Percentiles rank a stretch among this genome's conserved stretches.
Conservation (phyloP, 2,329 filamentous ascomycete genomes). For the Eurotiales sp. region DNA sequence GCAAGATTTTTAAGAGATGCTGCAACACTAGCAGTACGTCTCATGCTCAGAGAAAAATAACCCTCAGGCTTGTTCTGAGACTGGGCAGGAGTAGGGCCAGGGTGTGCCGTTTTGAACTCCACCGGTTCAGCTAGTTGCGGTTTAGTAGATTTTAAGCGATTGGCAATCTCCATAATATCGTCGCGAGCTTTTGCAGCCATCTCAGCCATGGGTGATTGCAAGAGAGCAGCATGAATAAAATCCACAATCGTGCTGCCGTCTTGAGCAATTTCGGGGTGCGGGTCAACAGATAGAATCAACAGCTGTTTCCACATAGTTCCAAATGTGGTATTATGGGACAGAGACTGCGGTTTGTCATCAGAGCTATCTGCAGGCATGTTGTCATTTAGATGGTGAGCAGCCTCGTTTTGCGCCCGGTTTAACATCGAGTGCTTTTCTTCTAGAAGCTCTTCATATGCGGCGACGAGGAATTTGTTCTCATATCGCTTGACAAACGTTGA, state of each 20-base stretch:
- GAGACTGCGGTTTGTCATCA: slow-evolving; percentile 26
- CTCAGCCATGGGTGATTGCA: slow-evolving; percentile 71
- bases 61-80: slow-evolving; percentile 54
- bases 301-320: slow-evolving; percentile 93
- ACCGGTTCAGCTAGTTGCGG: slow-evolving; percentile 34
- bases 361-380: slow-evolving; percentile 21
- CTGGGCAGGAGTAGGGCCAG: slow-evolving; percentile 47
- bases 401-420: slow-evolving; percentile 45
- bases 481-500: slow-evolving; percentile 88
- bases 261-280: slow-evolving; percentile 86
- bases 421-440: slow-evolving; percentile 73
- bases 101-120: slow-evolving; percentile 33
- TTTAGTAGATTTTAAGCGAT: slow-evolving; percentile 31
- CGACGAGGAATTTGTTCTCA: slow-evolving; percentile 85
- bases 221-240: slow-evolving; percentile 71
- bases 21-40: slow-evolving; percentile 62
- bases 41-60: slow-evolving; percentile 58
- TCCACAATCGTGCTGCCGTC: slow-evolving; percentile 84
- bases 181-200: slow-evolving; percentile 70
- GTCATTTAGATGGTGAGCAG: slow-evolving; percentile 18
- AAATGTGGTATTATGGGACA: slow-evolving; percentile 83
- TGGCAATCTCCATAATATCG: slow-evolving; percentile 49
- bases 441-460: slow-evolving; percentile 82
- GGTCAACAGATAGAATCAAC: slow-evolving; percentile 85
- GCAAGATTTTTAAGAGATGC: slow-evolving; percentile 61